A percentile compares a stretch with the other conserved stretches of the same genome.
Evolutionary conservation across 2,329 filamentous ascomycete species (phyloP).

Genomic region (Colletotrichum lupini): DNA sequence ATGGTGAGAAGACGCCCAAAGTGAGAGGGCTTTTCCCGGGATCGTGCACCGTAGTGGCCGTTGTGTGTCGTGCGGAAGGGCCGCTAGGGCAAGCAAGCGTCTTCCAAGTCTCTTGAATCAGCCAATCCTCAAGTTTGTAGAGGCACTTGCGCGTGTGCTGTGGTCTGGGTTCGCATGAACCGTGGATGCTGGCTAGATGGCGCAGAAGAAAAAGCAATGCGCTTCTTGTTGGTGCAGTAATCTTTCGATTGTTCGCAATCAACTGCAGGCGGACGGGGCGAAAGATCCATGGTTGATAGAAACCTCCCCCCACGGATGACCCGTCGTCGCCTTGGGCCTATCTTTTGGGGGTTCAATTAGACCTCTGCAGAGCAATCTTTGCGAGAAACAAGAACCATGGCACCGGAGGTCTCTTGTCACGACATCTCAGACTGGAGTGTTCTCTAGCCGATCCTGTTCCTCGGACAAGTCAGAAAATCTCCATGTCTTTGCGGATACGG

Average conservation of each 20-base stretch:
- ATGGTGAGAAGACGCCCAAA: neutral
- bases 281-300: neutral
- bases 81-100: neutral
- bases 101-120: neutral
- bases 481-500: neutral
- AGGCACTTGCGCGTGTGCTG: neutral
- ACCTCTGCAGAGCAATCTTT: neutral
- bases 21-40: neutral
- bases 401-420: neutral
- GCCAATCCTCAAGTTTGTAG: neutral
- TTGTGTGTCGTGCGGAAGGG: neutral
- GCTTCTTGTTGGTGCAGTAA: slow-evolving; percentile 4
- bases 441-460: neutral
- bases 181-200: neutral
- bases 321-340: neutral
- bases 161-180: neutral
- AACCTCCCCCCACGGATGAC: neutral
- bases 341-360: neutral
- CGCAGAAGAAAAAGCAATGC: neutral
- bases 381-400: neutral
- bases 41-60: neutral
- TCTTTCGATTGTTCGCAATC: slow-evolving; percentile 7
- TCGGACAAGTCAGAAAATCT: neutral
- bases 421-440: neutral
- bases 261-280: slow-evolving; percentile 4